Evolutionary conservation across 331 rosid species (phyloP), one percentile per base, ranked within the genome.

Genomic region (Pyracantha coccinea): DNA sequence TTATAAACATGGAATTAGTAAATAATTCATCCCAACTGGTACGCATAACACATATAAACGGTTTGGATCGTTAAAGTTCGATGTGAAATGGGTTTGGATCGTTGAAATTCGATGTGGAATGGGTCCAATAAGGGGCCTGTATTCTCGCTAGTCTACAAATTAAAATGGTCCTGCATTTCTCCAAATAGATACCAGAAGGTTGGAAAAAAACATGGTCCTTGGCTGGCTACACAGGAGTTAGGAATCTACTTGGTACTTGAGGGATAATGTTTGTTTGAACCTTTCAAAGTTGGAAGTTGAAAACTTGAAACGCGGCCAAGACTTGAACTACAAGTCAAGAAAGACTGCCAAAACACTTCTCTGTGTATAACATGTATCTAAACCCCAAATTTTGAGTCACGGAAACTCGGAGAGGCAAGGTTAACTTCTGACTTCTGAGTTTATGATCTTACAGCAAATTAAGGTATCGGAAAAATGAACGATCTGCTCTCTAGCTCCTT

Each of bases 401-500:
- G 21, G 31, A 35, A 38, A 20, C 31, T 28, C 23, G 29, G 20
- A 28, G 23, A 29, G 41, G 2, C 4, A 54, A 27, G 20, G 4
- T 35, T 2, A 6, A 20, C 31, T 7, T n/a, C 27, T 23, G 9
- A 54, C 13, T 33, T 52, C 74, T 29, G 50, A n/a, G 57, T 70
- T 13, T 53, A 11, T 6, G 4, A 15, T 16, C 13, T 23, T 10
- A 11, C 0, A 23, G 28, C 15, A 58, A 58, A 57, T 57, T 23
- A 58, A 4, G 31, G 65, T 6, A 59, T 24, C 55, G 6, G 5
- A 29, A 14, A 24, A 44, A 93, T 93, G 98, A 93, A 93, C 79
- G 93, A 93, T 77, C 68, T 93, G 69, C 82, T 93, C 72, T 84
- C 96, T 68, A 75, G 91, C 52, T 86, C 98, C 24, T 93, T 93